Conservation (phyloP, 2,329 filamentous ascomycete genomes). For the Sporothrix schenckii region DNA sequence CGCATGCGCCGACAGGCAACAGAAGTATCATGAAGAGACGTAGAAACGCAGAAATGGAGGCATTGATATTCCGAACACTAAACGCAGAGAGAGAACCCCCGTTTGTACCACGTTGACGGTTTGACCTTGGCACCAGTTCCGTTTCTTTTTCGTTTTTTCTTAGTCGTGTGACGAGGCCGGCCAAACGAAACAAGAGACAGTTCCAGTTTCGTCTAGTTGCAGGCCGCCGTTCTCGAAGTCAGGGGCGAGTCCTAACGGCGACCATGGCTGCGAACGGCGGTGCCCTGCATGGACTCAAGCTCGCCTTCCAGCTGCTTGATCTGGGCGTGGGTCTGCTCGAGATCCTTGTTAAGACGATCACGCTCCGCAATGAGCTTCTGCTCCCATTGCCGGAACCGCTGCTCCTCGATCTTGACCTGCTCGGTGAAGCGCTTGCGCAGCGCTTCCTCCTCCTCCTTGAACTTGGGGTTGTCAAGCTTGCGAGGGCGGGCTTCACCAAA, state of each 20-base stretch:
- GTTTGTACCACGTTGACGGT: not conserved
- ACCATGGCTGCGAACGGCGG: constrained; percentile 85
- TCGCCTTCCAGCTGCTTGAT: constrained; percentile 92
- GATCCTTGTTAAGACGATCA: constrained; percentile 98
- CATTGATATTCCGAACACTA: not conserved
- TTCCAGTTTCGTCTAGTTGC: not conserved
- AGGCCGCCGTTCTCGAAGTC: constrained; percentile 9
- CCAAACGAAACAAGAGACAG: too few species aligned
- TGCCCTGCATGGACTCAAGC: constrained; percentile 91
- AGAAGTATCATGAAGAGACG: not conserved
- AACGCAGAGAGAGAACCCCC: not conserved
- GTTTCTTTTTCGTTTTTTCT: constrained; percentile 1
- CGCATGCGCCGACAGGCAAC: constrained; percentile 11
- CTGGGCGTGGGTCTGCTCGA: constrained; percentile 93
- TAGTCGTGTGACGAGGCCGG: not conserved
- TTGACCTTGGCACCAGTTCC: not conserved
- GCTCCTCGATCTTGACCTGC: constrained; percentile 99
- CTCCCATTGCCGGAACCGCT: constrained; percentile 99
- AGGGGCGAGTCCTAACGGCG: constrained; percentile 66
- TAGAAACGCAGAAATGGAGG: not conserved
- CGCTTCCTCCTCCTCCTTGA: constrained; percentile 99
- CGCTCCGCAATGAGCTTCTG: constrained; percentile 99
- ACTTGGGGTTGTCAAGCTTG: constrained; percentile 99
- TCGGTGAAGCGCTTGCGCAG: constrained; percentile 99
- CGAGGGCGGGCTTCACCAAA: constrained; percentile 95